Base-by-base conservation (phyloP, 2,329 filamentous ascomycete genomes). In the Nannizziopsis arthrosporioides region DNA sequence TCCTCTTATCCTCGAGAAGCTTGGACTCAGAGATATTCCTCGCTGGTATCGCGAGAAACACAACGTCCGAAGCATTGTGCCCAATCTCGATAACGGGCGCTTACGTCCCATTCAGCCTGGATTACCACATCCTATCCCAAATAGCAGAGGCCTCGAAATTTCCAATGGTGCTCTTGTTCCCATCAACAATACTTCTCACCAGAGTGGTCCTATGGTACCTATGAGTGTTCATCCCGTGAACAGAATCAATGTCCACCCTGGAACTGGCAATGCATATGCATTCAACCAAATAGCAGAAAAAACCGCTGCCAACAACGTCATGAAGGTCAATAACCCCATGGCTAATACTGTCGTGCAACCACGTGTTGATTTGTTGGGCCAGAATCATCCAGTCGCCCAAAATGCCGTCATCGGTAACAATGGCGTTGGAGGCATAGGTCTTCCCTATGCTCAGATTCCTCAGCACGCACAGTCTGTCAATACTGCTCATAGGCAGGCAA, bases 21-120 rank as follows among this genome's bases (percentile, higher is more conserved):
- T 94, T 2, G 89, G 89, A 0, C 75, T 94, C 44, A 65, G 67
- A 2, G 66, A 69, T 37, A 64, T 73, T 12, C 78, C 78, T 7
- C 62, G 63, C 6, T 81, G 78, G 78, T 80, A 71, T 58, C 68
- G 69, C 46, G 73, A 79, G 46, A 71, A 72, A 55, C 56, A 62
- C 49, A 50, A 47, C 39, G 43, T 54, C n/a, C 47, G 49, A 27
- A 51, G 50, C 31, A 17, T 50, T 12, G 36, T 42, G 14, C 14
- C 50, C 5, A 35, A 18, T 17, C 32, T 32, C 12, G 46, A 39
- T n/a, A 42, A 37, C 14, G 19, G 11, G 17, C 39, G 31, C 8
- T 1, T 19, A 10, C 17, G 40, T 18, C 31, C 30, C 8, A 48
- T 42, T 32, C 39, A 40, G 11, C 37, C 39, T 14, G 38, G 34